phyloP scores from a whole-genome alignment of 768 basidiomycete genomes.

The Leccinum longicurvipes region DNA sequence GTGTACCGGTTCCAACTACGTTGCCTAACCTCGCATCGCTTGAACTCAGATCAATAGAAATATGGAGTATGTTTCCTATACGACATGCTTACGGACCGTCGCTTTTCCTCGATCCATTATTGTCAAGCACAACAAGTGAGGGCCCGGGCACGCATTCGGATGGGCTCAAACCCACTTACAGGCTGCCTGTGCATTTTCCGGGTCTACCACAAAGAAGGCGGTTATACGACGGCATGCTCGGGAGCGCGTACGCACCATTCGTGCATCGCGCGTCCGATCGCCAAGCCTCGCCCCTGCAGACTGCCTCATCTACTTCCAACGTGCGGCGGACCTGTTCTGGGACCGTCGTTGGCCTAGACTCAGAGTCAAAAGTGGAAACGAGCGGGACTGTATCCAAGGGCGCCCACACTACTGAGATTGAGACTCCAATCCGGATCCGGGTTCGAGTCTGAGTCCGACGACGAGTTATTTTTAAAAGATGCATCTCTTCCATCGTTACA shows the following conservation, averaged over 20 bases:
- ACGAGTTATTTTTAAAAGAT: constrained; percentile 21
- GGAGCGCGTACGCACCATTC: constrained; percentile 51
- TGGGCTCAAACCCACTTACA: constrained; percentile 26
- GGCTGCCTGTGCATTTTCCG: constrained; percentile 1
- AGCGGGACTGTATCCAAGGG: constrained; percentile 1
- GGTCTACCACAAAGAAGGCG: constrained; percentile 12
- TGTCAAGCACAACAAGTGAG: no score
- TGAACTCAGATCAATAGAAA: no score
- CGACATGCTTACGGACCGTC: no score
- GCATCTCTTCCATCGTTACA: background rate
- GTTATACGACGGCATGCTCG: constrained; percentile 14
- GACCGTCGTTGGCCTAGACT: constrained; percentile 38
- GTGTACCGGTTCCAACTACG: no score
- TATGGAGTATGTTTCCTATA: no score
- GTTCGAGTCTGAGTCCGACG: constrained; percentile 21
- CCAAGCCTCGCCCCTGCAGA: background rate
- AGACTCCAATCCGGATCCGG: constrained; percentile 1
- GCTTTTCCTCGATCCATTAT: no score
- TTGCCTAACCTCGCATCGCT: no score
- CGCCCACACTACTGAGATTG: background rate
- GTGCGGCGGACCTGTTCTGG: constrained; percentile 47
- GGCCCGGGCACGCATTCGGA: no score
- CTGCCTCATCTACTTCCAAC: constrained; percentile 6
- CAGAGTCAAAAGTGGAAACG: constrained; percentile 21
- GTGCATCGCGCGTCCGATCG: constrained; percentile 34